These are phyloP conservation scores for Fusarium lateritium DNA, from an alignment of 2,329 filamentous ascomycete species.

Conservation along the genomic window DNA sequence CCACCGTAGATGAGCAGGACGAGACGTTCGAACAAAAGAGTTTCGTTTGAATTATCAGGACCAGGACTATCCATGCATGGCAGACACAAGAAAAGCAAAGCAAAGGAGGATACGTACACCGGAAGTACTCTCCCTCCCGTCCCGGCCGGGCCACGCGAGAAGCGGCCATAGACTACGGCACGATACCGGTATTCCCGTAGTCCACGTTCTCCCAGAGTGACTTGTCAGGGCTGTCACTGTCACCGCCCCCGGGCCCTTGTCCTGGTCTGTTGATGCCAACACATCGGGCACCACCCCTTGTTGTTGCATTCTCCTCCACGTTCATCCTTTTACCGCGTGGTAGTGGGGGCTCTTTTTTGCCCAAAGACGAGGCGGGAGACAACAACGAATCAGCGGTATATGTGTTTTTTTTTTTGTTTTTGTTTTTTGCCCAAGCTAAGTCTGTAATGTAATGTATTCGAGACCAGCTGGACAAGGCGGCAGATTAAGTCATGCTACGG, in stretches of 20 bases:
- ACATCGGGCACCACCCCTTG: slow-evolving; percentile 30
- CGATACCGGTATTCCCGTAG: not conserved
- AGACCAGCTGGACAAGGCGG: not conserved
- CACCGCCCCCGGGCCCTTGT: slow-evolving; percentile 22
- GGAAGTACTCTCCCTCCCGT: slow-evolving; percentile 14
- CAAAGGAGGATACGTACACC: slow-evolving; percentile 7
- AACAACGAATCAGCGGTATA: slow-evolving; percentile 21
- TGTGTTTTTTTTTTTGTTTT: not conserved
- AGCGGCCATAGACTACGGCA: not conserved
- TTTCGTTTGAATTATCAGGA: slow-evolving; percentile 11
- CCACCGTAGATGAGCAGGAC: not conserved
- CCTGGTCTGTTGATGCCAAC: slow-evolving; percentile 36
- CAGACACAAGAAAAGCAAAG: slow-evolving; percentile 1
- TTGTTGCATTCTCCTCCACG: slow-evolving; percentile 24
- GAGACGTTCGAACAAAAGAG: slow-evolving; percentile 1
- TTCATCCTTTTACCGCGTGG: slow-evolving; percentile 38
- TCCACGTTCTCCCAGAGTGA: slow-evolving; percentile 29
- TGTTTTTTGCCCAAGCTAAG: not conserved
- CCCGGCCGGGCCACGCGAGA: slow-evolving; percentile 18
- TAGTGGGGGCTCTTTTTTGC: slow-evolving; percentile 15
- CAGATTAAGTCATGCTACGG: not conserved
- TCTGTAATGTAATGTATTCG: not conserved
- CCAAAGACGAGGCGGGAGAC: not conserved
- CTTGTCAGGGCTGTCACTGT: slow-evolving; percentile 20
- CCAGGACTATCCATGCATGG: slow-evolving; percentile 9